Percentiles rank a stretch among this genome's conserved stretches.
These are phyloP conservation scores for Phytopythium ostracodes DNA, from an alignment of 352 stramenopile genomes.

Conservation along the genomic window DNA sequence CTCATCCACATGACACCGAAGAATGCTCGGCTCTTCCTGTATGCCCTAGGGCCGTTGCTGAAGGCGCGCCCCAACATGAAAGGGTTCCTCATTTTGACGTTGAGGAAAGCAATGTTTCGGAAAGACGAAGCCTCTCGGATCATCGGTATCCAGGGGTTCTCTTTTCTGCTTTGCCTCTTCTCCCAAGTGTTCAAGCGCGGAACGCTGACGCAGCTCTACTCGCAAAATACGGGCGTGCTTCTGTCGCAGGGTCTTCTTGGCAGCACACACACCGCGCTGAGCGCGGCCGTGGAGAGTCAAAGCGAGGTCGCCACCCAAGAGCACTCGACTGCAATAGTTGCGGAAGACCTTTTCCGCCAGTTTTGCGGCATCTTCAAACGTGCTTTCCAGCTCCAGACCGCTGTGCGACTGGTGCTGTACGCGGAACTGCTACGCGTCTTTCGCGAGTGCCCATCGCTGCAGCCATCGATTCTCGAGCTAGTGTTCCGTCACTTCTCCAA, in stretches of 20 bases:
- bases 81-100: slow-evolving; percentile 42
- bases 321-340: slow-evolving; percentile 30
- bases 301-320: slow-evolving; percentile 35
- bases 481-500: slow-evolving; percentile 35
- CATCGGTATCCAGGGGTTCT: slow-evolving; percentile 46
- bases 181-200: slow-evolving; percentile 32
- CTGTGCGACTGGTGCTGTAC: slow-evolving; percentile 44
- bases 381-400: slow-evolving; percentile 40
- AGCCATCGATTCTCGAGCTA: slow-evolving; percentile 39
- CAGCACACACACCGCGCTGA: not conserved
- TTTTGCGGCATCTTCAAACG: slow-evolving; percentile 53
- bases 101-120: slow-evolving; percentile 62
- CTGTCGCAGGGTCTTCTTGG: slow-evolving; percentile 26
- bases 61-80: slow-evolving; percentile 35
- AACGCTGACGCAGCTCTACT: slow-evolving; percentile 49
- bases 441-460: slow-evolving; percentile 36
- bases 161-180: slow-evolving; percentile 34
- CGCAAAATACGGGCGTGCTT: slow-evolving; percentile 32
- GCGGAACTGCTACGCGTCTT: slow-evolving; percentile 38
- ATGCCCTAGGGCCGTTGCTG: slow-evolving; percentile 32
- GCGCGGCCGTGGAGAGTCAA: slow-evolving; percentile 4
- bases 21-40: slow-evolving; percentile 25
- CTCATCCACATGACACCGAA: slow-evolving; percentile 30
- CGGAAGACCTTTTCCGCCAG: slow-evolving; percentile 52
- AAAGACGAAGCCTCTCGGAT: slow-evolving; percentile 47